Evolutionary conservation across 305 asterid species (phyloP), one percentile per base, ranked within the genome.

Genomic region (Fraxinus floribunda): DNA sequence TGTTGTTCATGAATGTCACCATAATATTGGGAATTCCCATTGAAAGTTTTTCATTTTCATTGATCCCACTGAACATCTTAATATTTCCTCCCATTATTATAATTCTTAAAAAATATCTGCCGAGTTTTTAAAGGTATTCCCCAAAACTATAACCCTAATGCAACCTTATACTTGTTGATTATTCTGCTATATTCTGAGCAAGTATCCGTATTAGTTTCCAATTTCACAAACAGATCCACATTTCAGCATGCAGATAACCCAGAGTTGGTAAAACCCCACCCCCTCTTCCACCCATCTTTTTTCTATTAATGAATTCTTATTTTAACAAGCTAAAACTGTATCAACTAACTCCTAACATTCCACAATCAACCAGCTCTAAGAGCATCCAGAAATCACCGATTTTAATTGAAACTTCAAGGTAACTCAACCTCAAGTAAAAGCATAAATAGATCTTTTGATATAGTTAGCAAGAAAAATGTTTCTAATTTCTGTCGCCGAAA

Each of bases 291-390:
- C 68, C 44, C 72, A 22, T 20, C 36, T 0, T 68, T 52, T 71
- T 52, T 52, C 29, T 62, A 44, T 18, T 30, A 36, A 29, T 34
- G 18, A 60, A 29, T 5, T 74, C 36, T 30, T 30, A 55, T 57
- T 57, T 18, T 62, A 60, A 55, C 82, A 75, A 5, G 68, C 36
- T 38, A 80, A 36, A 18, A 80, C 20, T 35, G 29, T 72, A 77
- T 35, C 35, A 49, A 44, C 30, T 15, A 7, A 49, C 74, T 82
- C 76, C 82, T 52, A 30, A 68, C 36, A 70, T 46, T 73, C 70
- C 80, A 57, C 30, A 57, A 20, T 39, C 30, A 75, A 64, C 64
- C 55, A 75, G 83, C 49, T 68, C 44, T 26, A 81, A 72, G 49
- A 79, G 74, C 20, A 11, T 44, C 38, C 30, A 22, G 30, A 81